Percentiles rank a stretch among this genome's conserved stretches.
Conservation (phyloP, 1,284 basidiomycete genomes). For the Leccinum pachyderme region DNA sequence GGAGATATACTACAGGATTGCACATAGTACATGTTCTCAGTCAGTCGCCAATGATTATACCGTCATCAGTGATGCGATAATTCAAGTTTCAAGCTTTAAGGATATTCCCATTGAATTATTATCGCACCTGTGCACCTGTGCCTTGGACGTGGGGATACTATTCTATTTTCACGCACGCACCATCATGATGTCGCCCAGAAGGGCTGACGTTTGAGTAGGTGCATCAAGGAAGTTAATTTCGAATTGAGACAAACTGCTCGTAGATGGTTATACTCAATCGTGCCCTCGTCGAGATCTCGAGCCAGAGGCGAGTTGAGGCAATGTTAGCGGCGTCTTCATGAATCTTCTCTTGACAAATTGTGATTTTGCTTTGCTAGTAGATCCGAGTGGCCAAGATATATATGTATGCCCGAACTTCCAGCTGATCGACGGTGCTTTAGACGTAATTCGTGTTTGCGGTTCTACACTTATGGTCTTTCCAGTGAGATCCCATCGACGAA, state of each 20-base stretch:
- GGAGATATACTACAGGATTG: not conserved
- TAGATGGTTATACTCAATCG: not conserved
- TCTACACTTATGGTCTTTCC: not conserved
- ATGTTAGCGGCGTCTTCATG: not conserved
- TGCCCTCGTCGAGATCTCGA: not conserved
- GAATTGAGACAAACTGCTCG: not conserved
- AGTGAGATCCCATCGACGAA: not conserved
- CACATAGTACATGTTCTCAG: not conserved
- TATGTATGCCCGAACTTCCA: not conserved
- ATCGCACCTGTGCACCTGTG: too few relatives aligned
- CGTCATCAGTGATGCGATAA: not conserved
- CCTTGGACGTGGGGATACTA: too few relatives aligned
- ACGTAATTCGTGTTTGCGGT: not conserved
- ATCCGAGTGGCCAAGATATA: not conserved
- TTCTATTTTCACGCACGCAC: too few relatives aligned
- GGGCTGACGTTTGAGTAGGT: not conserved
- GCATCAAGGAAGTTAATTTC: not conserved
- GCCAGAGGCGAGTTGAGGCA: not conserved
- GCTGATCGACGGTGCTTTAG: not conserved
- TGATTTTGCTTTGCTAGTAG: not conserved
- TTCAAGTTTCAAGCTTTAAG: not conserved
- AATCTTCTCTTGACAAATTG: too few relatives aligned
- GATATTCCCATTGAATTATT: not conserved
- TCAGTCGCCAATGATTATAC: not conserved
- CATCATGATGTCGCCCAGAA: too few relatives aligned